A percentile compares a stretch with the other conserved stretches of the same genome.
phyloP scores from a whole-genome alignment of 2,329 filamentous ascomycete genomes.

The Fusarium verticillioides region DNA sequence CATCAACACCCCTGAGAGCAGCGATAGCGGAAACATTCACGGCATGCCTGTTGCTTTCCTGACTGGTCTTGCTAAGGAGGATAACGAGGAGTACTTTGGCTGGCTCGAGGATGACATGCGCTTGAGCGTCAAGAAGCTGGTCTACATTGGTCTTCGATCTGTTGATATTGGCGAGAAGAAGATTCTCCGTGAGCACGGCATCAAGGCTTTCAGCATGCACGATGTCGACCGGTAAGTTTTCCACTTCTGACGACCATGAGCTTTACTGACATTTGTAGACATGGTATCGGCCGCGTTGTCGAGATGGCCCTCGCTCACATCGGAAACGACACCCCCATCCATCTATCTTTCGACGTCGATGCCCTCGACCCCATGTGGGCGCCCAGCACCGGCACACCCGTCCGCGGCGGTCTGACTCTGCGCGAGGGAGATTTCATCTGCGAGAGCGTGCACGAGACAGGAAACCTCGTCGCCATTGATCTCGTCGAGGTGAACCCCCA shows the following conservation, averaged over 20 bases:
- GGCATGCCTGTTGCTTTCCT: conserved; percentile 97
- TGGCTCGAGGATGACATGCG: conserved; percentile 83
- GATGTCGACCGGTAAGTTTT: conserved; percentile 83
- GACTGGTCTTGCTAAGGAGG: conserved; percentile 83
- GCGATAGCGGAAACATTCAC: conserved; percentile 92
- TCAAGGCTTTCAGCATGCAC: conserved; percentile 98
- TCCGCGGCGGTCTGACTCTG: conserved; percentile 90
- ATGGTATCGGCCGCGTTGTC: conserved; percentile 95
- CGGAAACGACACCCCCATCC: conserved; percentile 92
- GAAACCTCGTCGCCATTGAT: conserved; percentile 81
- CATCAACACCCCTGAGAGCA: conserved; percentile 95
- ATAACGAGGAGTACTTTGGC: conserved; percentile 83
- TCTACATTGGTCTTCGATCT: conserved; percentile 95
- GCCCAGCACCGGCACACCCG: conserved; percentile 93
- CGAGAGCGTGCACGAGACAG: conserved; percentile 84
- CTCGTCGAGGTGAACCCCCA: conserved; percentile 85
- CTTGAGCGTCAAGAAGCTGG: conserved; percentile 82
- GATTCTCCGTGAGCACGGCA: conserved; percentile 86
- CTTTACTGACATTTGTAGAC: conserved; percentile 56
- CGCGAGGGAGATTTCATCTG: conserved; percentile 98
- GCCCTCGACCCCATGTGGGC: conserved; percentile 96
- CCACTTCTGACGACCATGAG: neutral
- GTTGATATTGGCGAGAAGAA: conserved; percentile 95
- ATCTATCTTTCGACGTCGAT: conserved; percentile 97
- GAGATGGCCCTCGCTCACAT: conserved; percentile 99